Evolutionary conservation across 305 asterid genomes (phyloP).

Genomic region (Solanum chacoense): DNA sequence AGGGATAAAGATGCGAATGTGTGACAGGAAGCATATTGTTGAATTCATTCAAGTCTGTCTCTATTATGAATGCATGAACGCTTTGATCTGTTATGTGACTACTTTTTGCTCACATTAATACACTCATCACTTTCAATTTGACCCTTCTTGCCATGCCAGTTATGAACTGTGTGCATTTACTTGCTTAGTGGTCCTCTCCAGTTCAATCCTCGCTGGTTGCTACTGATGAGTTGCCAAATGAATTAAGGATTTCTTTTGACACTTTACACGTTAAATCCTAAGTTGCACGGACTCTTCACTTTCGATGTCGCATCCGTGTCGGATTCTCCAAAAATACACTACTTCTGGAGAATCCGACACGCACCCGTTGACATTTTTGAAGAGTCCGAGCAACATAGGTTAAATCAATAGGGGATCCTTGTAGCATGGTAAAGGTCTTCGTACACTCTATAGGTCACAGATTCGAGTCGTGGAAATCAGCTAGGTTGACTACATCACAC

Average conservation of each 20-base stretch:
- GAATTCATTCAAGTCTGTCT: neutral
- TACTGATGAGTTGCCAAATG: neutral
- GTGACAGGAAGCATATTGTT: neutral
- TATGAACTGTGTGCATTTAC: neutral
- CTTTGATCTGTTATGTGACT: neutral
- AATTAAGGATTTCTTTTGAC: neutral
- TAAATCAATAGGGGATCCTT: neutral
- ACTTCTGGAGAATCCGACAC: no score
- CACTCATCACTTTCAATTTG: neutral
- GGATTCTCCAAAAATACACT: no score
- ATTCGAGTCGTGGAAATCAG: neutral
- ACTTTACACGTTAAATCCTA: neutral
- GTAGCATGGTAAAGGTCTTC: neutral
- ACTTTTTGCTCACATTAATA: neutral
- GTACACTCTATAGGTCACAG: neutral
- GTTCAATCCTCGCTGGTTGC: neutral
- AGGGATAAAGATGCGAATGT: neutral
- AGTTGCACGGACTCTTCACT: no score
- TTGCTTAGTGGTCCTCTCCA: conserved; percentile 3
- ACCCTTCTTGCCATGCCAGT: neutral
- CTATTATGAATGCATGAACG: neutral
- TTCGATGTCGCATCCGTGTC: no score
- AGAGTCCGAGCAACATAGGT: no score
- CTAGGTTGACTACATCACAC: neutral
- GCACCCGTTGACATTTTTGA: no score